Base-by-base conservation (phyloP, 192 early-diverging fungal genomes). In the Mortierella alpina region DNA sequence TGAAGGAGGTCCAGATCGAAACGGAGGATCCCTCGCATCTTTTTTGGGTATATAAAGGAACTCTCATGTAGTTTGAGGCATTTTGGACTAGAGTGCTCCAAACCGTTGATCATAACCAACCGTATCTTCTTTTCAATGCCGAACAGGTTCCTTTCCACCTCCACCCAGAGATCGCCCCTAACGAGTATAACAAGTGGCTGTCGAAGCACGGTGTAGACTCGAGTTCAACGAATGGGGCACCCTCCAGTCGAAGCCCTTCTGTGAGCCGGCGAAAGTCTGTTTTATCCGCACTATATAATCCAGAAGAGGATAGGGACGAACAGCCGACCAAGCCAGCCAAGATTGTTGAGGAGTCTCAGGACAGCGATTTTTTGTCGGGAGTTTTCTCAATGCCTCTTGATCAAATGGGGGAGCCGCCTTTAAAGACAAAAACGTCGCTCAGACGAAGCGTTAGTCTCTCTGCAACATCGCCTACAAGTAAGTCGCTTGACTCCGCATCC, bases 91-190 rank as follows among this genome's bases (percentile, higher is more conserved):
- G 22, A 31, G 31, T 31, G 31, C 23, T n/a, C 12, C 41, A 20
- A 5, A 63, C 7, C 11, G 4, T 48, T n/a, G 17, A 3, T 40
- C 23, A 17, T 52, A 18, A 12, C 49, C 22, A 15, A 14, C 13
- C 42, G 13, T 22, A 13, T 10, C 12, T 51, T 2, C 31, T 1
- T 31, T 31, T 31, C 31, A 31, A 31, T 31, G 31, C 1, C 31
- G 18, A 15, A 14, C 64, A 80, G 77, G 77, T 80, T 52, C 84
- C 84, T 20, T 80, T 82, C 57, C 84, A 85, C 78, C 72, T 85
- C 6, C 84, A 85, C 49, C 84, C 84, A 18, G 84, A 85, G 51
- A 85, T 85, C 58, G 84, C 84, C 22, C 84, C 84, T 23, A 85
- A 85, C 49, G 84, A 85, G 59, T 85, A 82, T 70, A 82, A 76